Evolutionary conservation across 176 grass and related monocot genomes (phyloP).

Genomic region (Rhynchospora breviuscula): DNA sequence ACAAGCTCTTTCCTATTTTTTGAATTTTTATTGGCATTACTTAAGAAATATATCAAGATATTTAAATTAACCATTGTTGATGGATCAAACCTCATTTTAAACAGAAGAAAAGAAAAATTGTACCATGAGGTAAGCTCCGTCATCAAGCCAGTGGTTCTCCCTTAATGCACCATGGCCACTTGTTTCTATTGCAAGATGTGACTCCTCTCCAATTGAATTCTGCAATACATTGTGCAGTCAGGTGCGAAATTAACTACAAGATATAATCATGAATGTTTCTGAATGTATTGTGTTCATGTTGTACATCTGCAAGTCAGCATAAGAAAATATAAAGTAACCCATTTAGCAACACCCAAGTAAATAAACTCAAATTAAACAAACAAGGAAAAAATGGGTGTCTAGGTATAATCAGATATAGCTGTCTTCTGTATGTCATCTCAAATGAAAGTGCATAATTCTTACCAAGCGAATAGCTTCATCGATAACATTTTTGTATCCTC

Average conservation of each 20-base stretch:
- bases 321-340: not conserved
- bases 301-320: not conserved
- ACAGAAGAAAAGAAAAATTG: not conserved
- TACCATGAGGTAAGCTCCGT: constrained; percentile 97
- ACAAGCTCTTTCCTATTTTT: not conserved
- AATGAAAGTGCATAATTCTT: constrained; percentile 24
- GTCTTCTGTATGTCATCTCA: not conserved
- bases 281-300: not conserved
- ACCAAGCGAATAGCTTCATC: constrained; percentile 96
- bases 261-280: not conserved
- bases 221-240: constrained; percentile 29
- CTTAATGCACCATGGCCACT: constrained; percentile 97
- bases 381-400: not conserved
- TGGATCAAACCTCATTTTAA: not conserved
- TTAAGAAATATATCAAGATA: not conserved
- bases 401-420: not conserved
- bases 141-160: constrained; percentile 98
- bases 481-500: constrained; percentile 99
- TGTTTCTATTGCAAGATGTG: constrained; percentile 96
- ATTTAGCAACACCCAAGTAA: not conserved
- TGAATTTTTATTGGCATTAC: not conserved
- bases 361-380: not conserved
- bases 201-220: constrained; percentile 90
- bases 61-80: not conserved
- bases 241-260: not conserved